Base-by-base conservation (phyloP, 495 filamentous ascomycete genomes). In the Neurospora discreta region DNA sequence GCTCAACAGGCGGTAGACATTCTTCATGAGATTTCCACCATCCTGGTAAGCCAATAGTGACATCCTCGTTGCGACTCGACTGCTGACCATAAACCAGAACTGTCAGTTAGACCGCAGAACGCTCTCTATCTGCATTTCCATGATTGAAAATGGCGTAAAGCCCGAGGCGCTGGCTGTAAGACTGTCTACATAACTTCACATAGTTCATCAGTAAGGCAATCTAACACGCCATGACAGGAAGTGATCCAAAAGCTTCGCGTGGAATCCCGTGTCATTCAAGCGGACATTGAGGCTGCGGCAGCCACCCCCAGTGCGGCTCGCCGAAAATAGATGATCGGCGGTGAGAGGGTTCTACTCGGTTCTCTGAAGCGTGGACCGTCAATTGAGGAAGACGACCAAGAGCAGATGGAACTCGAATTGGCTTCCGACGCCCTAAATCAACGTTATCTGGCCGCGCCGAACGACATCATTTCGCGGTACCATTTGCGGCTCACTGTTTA, bases 1-100 rank as follows among this genome's bases (percentile, higher is more conserved):
- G 95, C 95, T n/a, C 90, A 93, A 36, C 93, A 98, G 81, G 93
- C 96, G 72, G 93, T 98, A 73, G 94, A 98, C 81, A 95, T 98
- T 72, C 87, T 99, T 68, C 90, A 95, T 73, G 95, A 99, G 81
- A 97, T 99, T 73, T 93, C 94, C 44, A 92, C 88, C 20, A 87
- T 99, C 23, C 85, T 99, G 69, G 95, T 98, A 46, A 69, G 79
- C 73, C 38, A 18, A 52, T 72, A 67, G 33, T 33, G 68, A 16
- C 33, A 11, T 36, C 43, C 69, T 26, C 70, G 30, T 67, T 41
- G 23, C 38, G 40, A 60, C 3, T 6, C 33, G 7, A 1, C 33
- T 33, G n/a, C 33, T 4, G 33, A 9, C 44, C 11, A 69, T 68
- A 68, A 20, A 73, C 20, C 74, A 98, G 95, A 97, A 98, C 79